Base-by-base conservation (phyloP, 1,284 basidiomycete genomes). In the Sanguinoderma infundibulare region DNA sequence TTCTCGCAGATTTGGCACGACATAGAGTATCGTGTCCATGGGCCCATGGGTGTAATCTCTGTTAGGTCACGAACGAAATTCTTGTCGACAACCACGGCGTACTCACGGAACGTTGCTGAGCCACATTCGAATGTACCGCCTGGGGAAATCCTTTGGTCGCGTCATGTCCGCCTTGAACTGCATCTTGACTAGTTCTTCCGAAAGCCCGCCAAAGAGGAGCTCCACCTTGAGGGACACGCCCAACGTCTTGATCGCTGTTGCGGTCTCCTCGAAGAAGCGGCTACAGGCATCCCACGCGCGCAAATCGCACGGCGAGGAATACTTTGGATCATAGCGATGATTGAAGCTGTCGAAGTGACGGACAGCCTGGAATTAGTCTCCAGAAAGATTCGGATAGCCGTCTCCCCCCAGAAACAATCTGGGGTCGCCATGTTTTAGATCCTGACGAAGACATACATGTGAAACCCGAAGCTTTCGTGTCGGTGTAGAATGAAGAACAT, bases 31-130 rank as follows among this genome's bases (percentile, higher is more conserved):
- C 5, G 68, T 72, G 47, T 71, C 74, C 52, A 78, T 63, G 5
- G 69, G 56, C 0, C 76, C 75, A 53, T 75, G 67, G 0, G 73
- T 75, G 53, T 77, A 77, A 60, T 77, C 76, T 2, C 75, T 77
- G 36, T 1, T 44, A 20, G 7, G 15, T 10, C 5, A 15, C 3
- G 15, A 26, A 30, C 28, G 24, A 2, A 2, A 15, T 15, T 17
- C 20, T 38, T 1, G 10, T 5, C 26, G 26, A 1, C 6, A 10
- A 0, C 2, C 5, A 44, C 9, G 2, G 5, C 68, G 72, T 32
- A 57, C 67, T 56, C 38, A 66, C 67, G 64, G 67, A 20, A 68
- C 64, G 34, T 68, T 68, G 40, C 67, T 68, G 22, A 66, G 22
- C 67, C 67, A 68, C 62, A 65, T 64, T 40, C 67, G 52, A 6